A percentile compares a stretch with the other conserved stretches of the same genome.
phyloP scores from a whole-genome alignment of 306 rosid species.

The Oxytropis ochrocephala region DNA sequence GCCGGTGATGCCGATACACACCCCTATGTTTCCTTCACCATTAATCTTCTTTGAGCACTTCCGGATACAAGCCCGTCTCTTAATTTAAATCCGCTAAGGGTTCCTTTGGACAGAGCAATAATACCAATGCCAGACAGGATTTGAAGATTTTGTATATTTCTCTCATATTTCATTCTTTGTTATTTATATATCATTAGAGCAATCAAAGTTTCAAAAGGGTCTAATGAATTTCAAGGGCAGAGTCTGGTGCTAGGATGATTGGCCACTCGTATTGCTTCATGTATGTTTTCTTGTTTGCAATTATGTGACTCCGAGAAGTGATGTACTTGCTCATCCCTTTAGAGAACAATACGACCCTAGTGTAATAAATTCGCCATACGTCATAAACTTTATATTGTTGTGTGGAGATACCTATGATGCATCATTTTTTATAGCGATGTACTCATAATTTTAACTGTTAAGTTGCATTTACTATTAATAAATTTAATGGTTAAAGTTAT shows the following conservation, averaged over 20 bases:
- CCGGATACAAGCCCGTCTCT: constrained; percentile 5
- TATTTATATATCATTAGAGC: constrained; percentile 31
- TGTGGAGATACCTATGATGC: not conserved
- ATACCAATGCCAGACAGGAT: constrained; percentile 29
- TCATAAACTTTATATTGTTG: not conserved
- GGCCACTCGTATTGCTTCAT: constrained; percentile 13
- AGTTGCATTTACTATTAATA: not conserved
- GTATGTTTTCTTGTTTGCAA: constrained; percentile 14
- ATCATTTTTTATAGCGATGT: not conserved
- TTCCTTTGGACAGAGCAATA: constrained; percentile 42
- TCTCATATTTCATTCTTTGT: constrained; percentile 34
- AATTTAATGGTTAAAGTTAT: not conserved
- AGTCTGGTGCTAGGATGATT: constrained; percentile 11
- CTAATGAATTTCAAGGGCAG: constrained; percentile 5
- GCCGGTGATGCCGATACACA: constrained; percentile 71
- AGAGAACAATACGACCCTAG: not conserved
- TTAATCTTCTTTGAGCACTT: constrained; percentile 54
- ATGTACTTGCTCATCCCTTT: constrained; percentile 1
- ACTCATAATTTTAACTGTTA: not conserved
- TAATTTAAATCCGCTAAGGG: constrained; percentile 17
- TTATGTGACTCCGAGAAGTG: constrained; percentile 6
- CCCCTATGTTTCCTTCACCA: constrained; percentile 80
- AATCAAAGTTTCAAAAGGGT: constrained; percentile 26
- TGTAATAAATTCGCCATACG: constrained; percentile 9
- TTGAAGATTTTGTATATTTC: constrained; percentile 47